These are phyloP conservation scores for Glarea lozoyensis DNA, from an alignment of 495 filamentous ascomycete species.

Conservation along the genomic window DNA sequence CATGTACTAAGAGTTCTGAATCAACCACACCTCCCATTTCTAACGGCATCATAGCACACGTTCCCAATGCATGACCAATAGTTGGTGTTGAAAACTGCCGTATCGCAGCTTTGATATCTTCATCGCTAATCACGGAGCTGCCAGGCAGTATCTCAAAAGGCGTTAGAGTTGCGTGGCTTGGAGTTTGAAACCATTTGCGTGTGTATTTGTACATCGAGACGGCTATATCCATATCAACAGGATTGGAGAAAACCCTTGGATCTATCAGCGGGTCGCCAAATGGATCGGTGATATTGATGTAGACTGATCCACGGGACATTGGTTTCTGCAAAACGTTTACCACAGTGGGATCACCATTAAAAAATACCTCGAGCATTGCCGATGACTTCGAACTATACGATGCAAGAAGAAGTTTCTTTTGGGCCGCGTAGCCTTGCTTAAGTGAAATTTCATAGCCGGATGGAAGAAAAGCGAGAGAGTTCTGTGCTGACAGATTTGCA, in stretches of 20 bases:
- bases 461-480: constrained; percentile 26
- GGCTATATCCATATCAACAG: background rate
- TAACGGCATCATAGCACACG: constrained; percentile 29
- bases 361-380: constrained; percentile 11
- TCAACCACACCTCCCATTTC: constrained; percentile 37
- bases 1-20: constrained; percentile 43
- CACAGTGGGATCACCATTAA: constrained; percentile 1
- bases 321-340: constrained; percentile 17
- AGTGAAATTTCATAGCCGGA: constrained; percentile 25
- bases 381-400: constrained; percentile 5
- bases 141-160: background rate
- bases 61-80: constrained; percentile 29
- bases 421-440: constrained; percentile 18
- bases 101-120: background rate
- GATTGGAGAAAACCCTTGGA: background rate
- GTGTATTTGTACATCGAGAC: background rate
- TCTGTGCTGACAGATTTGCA: constrained; percentile 19
- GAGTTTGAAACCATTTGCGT: background rate
- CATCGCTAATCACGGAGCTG: background rate
- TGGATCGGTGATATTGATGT: background rate
- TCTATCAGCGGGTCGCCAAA: background rate
- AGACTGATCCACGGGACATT: constrained; percentile 12
- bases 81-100: background rate
- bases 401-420: constrained; percentile 6
- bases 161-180: constrained; percentile 6